These are phyloP conservation scores for Ilex aquifolium DNA, from an alignment of 257 asterid genomes.

Conservation along the genomic window DNA sequence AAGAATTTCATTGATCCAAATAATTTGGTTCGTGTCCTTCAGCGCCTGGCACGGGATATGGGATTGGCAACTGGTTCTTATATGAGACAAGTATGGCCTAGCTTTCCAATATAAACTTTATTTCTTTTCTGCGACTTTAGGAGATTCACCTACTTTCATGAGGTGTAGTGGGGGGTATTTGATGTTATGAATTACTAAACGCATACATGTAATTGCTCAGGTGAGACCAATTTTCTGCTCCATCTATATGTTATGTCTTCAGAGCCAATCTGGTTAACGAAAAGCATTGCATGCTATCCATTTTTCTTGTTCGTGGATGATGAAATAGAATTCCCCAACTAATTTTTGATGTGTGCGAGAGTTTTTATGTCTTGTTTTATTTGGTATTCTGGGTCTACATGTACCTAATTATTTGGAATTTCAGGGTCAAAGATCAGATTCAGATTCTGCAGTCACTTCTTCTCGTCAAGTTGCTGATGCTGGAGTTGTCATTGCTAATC, in stretches of 20 bases:
- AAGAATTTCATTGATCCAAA: constrained; percentile 76
- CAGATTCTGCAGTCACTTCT: constrained; percentile 90
- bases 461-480: constrained; percentile 97
- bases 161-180: too few species aligned
- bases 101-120: constrained; percentile 4
- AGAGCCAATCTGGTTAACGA: background rate
- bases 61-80: constrained; percentile 68
- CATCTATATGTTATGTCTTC: background rate
- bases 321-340: background rate
- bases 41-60: constrained; percentile 94
- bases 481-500: constrained; percentile 73
- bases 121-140: background rate
- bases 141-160: too few species aligned
- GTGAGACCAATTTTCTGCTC: background rate
- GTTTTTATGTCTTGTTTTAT: background rate
- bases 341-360: background rate
- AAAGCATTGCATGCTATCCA: background rate
- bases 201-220: background rate
- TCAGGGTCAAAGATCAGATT: constrained; percentile 86
- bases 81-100: constrained; percentile 67
- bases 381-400: constrained; percentile 10
- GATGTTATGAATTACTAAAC: too few species aligned
- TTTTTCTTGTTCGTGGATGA: background rate
- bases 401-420: constrained; percentile 17
- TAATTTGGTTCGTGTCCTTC: constrained; percentile 84